Evolutionary conservation across 2,329 filamentous ascomycete genomes (phyloP), one percentile per base, ranked within the genome.

Genomic region (Periconia macrospinosa): DNA sequence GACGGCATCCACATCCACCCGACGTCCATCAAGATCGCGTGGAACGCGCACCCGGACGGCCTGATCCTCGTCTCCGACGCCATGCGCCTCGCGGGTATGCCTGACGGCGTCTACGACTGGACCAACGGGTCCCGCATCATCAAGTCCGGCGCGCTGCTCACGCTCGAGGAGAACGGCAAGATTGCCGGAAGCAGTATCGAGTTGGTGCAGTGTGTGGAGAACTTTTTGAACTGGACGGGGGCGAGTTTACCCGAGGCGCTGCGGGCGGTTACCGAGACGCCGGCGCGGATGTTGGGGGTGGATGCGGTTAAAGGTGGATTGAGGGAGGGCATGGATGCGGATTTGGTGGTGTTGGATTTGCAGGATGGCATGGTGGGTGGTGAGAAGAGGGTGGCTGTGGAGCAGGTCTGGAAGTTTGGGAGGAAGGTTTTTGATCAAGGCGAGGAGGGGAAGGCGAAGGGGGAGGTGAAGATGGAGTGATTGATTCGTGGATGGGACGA

Each of bases 1-100:
- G 92, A 97, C 69, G 92, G 92, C 18, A 91, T 95, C 57, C 92
- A 97, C 70, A 79, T 96, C 30, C 92, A 96, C 64, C 90, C 91
- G 0, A 92, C 91, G 1, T 90, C 89, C 0, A 86, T 96, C 74
- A 92, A 92, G 72, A 93, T 96, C 55, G 92, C 92, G 1, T 95
- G 88, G 78, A 90, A 90, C 61, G 87, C 91, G 0, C 90, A 96
- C 67, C 91, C 91, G 0, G 83, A 87, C 5, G 92, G 92, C 0
- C 87, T 94, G 66, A 89, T 96, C 55, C 83, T 97, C 6, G 92
- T 97, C 43, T 96, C 92, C 0, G 92, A 97, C 73, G 92, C 92
- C 6, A 96, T 96, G 91, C 87, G 90, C 61, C 82, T 96, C 15
- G 87, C 90, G 18, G 92, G 92, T 1, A 79, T 95, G 50, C 88